phyloP scores from a whole-genome alignment of 2,329 filamentous ascomycete species.

The Ophiostoma pallidulum region DNA sequence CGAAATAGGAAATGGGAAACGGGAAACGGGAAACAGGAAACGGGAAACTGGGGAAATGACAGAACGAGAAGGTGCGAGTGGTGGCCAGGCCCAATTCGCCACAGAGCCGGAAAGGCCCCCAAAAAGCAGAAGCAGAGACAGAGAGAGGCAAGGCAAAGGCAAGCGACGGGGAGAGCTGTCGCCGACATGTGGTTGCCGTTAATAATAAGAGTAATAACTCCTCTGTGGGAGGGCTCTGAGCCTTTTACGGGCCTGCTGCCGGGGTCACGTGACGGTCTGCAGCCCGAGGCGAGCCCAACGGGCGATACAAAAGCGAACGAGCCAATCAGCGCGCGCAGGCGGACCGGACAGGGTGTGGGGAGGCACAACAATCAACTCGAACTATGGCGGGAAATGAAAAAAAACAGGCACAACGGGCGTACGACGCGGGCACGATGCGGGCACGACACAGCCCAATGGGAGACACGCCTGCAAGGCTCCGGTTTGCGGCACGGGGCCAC shows the following conservation, averaged over 20 bases:
- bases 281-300: constrained; percentile 2
- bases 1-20: too few species aligned
- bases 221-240: constrained; percentile 13
- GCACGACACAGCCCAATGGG: too few species aligned
- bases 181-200: too few species aligned
- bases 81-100: not conserved
- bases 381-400: not conserved
- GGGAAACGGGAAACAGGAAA: not conserved
- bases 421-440: not conserved
- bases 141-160: constrained; percentile 1
- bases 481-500: too few species aligned
- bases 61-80: not conserved
- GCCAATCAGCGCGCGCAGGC: not conserved
- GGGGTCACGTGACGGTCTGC: constrained; percentile 6
- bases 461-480: too few species aligned
- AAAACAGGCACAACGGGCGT: not conserved
- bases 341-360: too few species aligned
- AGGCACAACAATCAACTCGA: not conserved
- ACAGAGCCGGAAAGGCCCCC: not conserved
- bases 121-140: not conserved
- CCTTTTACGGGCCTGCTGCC: constrained; percentile 10
- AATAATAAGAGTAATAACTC: too few species aligned
- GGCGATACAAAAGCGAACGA: constrained; percentile 5
- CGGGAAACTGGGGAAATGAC: not conserved
- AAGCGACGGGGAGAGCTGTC: not conserved